A percentile compares a stretch with the other conserved stretches of the same genome.
phyloP scores from a whole-genome alignment of 2,329 filamentous ascomycete species.

The Verticillium nonalfalfae region DNA sequence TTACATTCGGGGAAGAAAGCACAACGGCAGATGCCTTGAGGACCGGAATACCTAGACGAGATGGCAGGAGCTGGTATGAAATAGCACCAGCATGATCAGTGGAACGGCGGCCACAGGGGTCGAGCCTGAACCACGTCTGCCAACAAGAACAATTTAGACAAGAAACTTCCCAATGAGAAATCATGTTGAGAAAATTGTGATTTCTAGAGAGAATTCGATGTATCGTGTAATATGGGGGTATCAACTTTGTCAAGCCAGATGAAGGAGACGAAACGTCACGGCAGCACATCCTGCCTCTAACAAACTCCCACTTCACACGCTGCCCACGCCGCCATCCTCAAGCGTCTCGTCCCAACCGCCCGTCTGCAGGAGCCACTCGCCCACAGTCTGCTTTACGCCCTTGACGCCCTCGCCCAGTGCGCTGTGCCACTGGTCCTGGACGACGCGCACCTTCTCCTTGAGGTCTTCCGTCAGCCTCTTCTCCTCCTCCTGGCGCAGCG shows the following conservation, averaged over 20 bases:
- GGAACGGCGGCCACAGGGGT: background rate
- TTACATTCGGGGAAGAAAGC: background rate
- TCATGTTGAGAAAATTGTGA: background rate
- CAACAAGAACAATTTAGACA: background rate
- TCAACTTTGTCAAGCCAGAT: background rate
- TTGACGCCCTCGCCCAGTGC: conserved; percentile 75
- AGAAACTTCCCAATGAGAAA: background rate
- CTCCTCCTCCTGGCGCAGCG: conserved; percentile 62
- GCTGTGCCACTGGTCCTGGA: conserved; percentile 86
- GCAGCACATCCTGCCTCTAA: background rate
- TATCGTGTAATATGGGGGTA: background rate
- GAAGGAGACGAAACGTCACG: background rate
- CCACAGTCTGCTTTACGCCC: conserved; percentile 67
- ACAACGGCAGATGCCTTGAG: background rate
- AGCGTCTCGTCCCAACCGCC: conserved; percentile 86
- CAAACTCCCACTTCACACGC: conserved; percentile 23
- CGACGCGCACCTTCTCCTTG: conserved; percentile 86
- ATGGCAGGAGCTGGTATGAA: background rate
- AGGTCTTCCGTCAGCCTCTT: conserved; percentile 71
- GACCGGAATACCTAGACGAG: background rate
- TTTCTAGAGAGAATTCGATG: background rate
- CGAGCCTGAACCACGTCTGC: background rate
- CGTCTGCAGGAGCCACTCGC: conserved; percentile 63
- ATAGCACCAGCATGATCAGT: background rate
- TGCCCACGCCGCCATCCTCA: conserved; percentile 49